Evolutionary conservation across 225 moss, liverwort and hornwort species (phyloP), one percentile per base, ranked within the genome.

Genomic region (Asterella californica): DNA sequence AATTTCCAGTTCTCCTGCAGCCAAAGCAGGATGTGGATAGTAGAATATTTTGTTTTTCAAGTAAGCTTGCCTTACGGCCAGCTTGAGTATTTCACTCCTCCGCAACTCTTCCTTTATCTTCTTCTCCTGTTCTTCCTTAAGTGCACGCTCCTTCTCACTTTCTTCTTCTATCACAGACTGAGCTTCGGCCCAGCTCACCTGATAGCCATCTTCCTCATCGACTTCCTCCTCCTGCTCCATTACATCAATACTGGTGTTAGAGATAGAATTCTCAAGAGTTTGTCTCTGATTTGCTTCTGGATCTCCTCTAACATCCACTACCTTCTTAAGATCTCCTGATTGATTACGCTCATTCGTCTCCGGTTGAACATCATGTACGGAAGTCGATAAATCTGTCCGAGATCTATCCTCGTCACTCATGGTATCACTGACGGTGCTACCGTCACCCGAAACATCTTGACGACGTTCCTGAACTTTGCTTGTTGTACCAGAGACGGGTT

Each of bases 11-110:
- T 70, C 76, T 36, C 55, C 34, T 45, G 61, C 30, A 11, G 78
- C 83, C 33, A 79, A 50, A 6, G 83, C 81, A 22, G 81, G 80
- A 45, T 52, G 54, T 33, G 86, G 81, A 79, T 78, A 79, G 60
- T 80, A 81, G 48, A 83, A 83, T 32, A 81, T 83, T 86, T 83
- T 86, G 49, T 76, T 83, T 18, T 81, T 73, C 19, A 79, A 62
- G 42, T 67, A 75, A 19, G 80, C 32, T 60, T 74, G 81, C 79
- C 57, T 81, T 25, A 75, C 74, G 32, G 81, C 83, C 78, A 78
- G 64, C 81, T 83, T 76, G 61, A 81, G 34, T 17, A 81, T 49
- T 48, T 78, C 72, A 38, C 68, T 72, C 68, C 78, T 78, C 34
- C 76, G 76, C 54, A 75, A 64, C 18, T 76, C 79, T 33, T 73